Base-by-base conservation (phyloP, 2,329 filamentous ascomycete genomes). In the Nigrospora oryzae region DNA sequence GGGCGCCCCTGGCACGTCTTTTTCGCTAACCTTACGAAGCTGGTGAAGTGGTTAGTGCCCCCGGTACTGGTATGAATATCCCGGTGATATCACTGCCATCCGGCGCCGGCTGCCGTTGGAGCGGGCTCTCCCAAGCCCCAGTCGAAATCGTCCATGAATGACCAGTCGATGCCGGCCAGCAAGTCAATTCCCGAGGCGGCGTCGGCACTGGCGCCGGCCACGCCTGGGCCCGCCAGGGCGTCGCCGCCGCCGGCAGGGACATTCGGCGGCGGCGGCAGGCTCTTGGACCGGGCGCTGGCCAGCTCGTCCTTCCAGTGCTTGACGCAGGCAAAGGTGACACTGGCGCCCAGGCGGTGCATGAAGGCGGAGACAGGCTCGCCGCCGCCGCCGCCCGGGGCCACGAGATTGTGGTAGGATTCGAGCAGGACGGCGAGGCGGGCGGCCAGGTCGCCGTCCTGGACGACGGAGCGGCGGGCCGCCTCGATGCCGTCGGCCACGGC, bases 311-410 rank as follows among this genome's bases (percentile, higher is more conserved):
- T 74, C 68, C 71, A 77, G 33, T 65, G 58, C 32, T 64, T 58
- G 7, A 79, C 59, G 48, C 73, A 77, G 51, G 71, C 73, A 48
- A 72, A 73, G 5, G 68, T 68, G 31, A 75, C 61, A 41, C 71
- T 69, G 3, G 71, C 72, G 14, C 69, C 66, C 5, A 77, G 63
- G 1, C 74, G 68, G 47, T 70, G 65, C 3, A 68, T 65, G 33
- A 70, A 68, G 12, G 61, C 58, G 2, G 66, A 66, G 0, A 67
- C 62, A 10, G 66, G 63, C 38, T 63, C 58, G 34, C 70, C 68
- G 57, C 28, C 66, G 62, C 45, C 71, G 54, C 41, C 61, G 48
- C 36, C 32, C 13, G 23, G 23, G 35, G n/a, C 11, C 6, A 36
- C 61, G 38, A 67, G 58, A 30, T 59, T 63, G 71, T 67, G 75